These are phyloP conservation scores for Coprinopsis marcescibilis DNA, from an alignment of 768 basidiomycete species.

Conservation along the genomic window DNA sequence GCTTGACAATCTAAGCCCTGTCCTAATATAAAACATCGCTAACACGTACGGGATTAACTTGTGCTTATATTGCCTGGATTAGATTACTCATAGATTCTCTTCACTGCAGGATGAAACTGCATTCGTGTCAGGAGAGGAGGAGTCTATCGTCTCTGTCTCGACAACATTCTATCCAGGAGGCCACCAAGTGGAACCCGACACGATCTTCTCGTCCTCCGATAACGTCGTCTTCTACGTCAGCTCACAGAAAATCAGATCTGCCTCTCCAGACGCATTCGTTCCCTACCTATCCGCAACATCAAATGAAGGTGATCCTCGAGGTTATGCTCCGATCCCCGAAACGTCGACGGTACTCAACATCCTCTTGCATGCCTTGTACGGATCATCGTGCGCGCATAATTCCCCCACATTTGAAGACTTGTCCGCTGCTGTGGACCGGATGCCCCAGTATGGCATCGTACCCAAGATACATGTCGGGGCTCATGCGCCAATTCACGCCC, in stretches of 20 bases:
- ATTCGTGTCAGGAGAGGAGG: not conserved
- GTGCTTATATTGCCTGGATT: too few species aligned
- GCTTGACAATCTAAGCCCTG: not conserved
- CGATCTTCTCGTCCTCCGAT: constrained; percentile 49
- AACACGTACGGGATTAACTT: too few species aligned
- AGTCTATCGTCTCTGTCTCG: constrained; percentile 17
- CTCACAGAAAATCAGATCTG: constrained; percentile 31
- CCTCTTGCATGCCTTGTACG: constrained; percentile 47
- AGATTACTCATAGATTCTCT: too few species aligned
- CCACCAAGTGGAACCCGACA: constrained; percentile 15
- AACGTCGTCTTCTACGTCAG: constrained; percentile 61
- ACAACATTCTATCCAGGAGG: constrained; percentile 23
- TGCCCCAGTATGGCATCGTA: constrained; percentile 18
- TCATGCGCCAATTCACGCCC: constrained; percentile 19
- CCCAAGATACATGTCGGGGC: constrained; percentile 19
- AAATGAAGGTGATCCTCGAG: not conserved
- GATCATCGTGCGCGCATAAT: constrained; percentile 42
- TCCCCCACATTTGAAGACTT: constrained; percentile 44
- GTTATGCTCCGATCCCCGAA: constrained; percentile 28
- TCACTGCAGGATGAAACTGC: not conserved
- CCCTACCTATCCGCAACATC: constrained; percentile 11
- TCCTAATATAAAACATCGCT: too few species aligned
- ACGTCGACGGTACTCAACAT: constrained; percentile 43
- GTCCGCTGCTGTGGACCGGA: constrained; percentile 31
- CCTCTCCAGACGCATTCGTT: constrained; percentile 42